phyloP scores from a whole-genome alignment of 106 monocot genomes.

The Alisma plantagoaquatica region DNA sequence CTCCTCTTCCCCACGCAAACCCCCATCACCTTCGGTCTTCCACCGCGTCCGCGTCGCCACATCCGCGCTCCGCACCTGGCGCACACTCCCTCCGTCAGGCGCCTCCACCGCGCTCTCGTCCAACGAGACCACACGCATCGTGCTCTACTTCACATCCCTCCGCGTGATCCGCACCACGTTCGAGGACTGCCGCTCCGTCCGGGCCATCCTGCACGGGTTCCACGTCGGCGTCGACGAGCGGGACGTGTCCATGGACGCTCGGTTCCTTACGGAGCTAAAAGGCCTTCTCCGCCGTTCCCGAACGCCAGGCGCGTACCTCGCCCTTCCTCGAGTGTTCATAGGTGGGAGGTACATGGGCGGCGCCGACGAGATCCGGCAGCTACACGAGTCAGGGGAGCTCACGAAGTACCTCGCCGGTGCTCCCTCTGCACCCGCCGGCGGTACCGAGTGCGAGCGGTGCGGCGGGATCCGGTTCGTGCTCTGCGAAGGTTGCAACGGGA shows the following conservation, averaged over 20 bases:
- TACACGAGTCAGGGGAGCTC: constrained; percentile 69
- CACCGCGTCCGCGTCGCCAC: constrained; percentile 17
- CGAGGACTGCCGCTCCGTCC: constrained; percentile 2
- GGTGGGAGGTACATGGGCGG: constrained; percentile 66
- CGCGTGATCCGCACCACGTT: constrained; percentile 1
- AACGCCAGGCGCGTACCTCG: too few relatives aligned
- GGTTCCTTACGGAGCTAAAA: background rate
- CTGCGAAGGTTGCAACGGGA: constrained; percentile 52
- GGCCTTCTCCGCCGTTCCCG: constrained; percentile 1
- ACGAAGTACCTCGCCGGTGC: constrained; percentile 29
- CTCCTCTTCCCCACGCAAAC: background rate
- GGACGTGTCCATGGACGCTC: constrained; percentile 6
- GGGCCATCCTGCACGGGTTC: background rate
- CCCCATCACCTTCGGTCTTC: constrained; percentile 9
- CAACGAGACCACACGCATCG: constrained; percentile 1
- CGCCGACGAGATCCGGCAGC: constrained; percentile 57
- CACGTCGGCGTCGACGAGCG: constrained; percentile 3
- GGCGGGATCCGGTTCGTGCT: constrained; percentile 55
- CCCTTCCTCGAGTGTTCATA: constrained; percentile 65
- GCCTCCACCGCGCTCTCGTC: background rate
- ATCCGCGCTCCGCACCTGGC: constrained; percentile 14
- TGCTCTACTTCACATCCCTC: constrained; percentile 20
- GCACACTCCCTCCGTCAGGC: too few relatives aligned
- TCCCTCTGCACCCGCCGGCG: constrained; percentile 23
- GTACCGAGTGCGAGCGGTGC: constrained; percentile 35